Evolutionary conservation across 768 basidiomycete genomes (phyloP), one percentile per base, ranked within the genome.

Genomic region (Collybiopsis luxurians): DNA sequence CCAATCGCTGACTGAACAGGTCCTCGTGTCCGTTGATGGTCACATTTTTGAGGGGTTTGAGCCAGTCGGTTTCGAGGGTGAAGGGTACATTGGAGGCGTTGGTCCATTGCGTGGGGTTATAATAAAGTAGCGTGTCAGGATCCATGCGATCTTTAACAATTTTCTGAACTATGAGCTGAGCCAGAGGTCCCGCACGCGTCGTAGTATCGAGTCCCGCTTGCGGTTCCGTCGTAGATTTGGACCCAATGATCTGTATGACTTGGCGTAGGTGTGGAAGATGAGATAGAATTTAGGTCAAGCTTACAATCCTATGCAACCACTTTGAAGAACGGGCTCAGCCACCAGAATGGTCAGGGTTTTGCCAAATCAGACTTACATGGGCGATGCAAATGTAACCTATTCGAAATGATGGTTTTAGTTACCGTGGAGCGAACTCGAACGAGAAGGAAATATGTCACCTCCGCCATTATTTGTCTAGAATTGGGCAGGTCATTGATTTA

Each of bases 341-440:
- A 42, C 40, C 40, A 5, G 15, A 23, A 51, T n/a, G 17, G 23
- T 30, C 6, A 34, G 7, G 10, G 49, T 15, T 5, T 26, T 34
- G n/a, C 24, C n/a, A 42, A 13, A 40, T 28, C 12, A 17, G 26
- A 21, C 82, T 68, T 63, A 83, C 82, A 68, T 83, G 80, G 13
- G 83, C 82, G 45, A 82, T 74, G 65, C 84, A 85, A 57, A 85
- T 82, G 68, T 77, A 85, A 13, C 81, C 54, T 55, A 26, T 36
- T 15, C 10, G 17, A 38, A 51, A 39, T 34, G 42, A n/a, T 51
- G 31, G 36, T 10, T 26, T 10, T 24, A 26, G 23, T 2, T 31
- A 28, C 19, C 24, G 19, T 26, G 10, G 39, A 45, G n/a, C n/a
- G n/a, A n/a, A n/a, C n/a, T n/a, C n/a, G n/a, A n/a, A n/a, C n/a